Percentiles rank a stretch among this genome's conserved stretches.
Conservation (phyloP, 345 rosid species). For the Euphorbia pulcherrima region DNA sequence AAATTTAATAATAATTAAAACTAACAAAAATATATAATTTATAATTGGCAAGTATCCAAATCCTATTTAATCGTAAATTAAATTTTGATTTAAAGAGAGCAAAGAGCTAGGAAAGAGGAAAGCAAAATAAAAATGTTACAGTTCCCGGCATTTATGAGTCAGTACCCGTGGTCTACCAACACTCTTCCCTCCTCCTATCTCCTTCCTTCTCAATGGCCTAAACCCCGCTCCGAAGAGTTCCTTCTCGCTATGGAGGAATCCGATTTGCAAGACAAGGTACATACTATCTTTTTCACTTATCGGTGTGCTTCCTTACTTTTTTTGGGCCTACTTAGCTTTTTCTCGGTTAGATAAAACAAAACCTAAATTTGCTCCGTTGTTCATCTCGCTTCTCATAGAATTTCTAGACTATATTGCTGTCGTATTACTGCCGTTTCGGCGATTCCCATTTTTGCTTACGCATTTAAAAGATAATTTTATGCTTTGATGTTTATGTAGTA, state of each 20-base stretch:
- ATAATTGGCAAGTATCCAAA: too few species aligned
- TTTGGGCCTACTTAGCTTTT: not conserved
- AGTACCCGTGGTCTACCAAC: constrained; percentile 58
- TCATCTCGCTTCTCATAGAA: not conserved
- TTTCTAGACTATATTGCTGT: not conserved
- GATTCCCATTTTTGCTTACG: not conserved
- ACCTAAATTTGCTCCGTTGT: not conserved
- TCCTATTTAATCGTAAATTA: too few species aligned
- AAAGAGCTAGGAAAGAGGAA: too few species aligned
- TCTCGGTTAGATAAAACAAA: not conserved
- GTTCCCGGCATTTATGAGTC: constrained; percentile 78
- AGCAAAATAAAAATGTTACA: constrained; percentile 49
- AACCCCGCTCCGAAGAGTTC: constrained; percentile 67
- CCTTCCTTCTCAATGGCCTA: constrained; percentile 72
- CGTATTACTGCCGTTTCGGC: not conserved
- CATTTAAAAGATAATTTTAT: not conserved
- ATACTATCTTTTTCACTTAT: too few species aligned
- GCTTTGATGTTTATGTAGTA: not conserved
- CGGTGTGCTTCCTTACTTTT: not conserved
- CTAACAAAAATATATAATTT: too few species aligned
- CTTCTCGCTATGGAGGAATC: constrained; percentile 71
- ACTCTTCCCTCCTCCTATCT: constrained; percentile 58
- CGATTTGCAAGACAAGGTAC: constrained; percentile 20
- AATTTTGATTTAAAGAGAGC: too few species aligned
- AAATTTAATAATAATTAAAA: too few species aligned